Evolutionary conservation across 2,329 filamentous ascomycete species (phyloP).

Genomic region (Penicillium concentricum): DNA sequence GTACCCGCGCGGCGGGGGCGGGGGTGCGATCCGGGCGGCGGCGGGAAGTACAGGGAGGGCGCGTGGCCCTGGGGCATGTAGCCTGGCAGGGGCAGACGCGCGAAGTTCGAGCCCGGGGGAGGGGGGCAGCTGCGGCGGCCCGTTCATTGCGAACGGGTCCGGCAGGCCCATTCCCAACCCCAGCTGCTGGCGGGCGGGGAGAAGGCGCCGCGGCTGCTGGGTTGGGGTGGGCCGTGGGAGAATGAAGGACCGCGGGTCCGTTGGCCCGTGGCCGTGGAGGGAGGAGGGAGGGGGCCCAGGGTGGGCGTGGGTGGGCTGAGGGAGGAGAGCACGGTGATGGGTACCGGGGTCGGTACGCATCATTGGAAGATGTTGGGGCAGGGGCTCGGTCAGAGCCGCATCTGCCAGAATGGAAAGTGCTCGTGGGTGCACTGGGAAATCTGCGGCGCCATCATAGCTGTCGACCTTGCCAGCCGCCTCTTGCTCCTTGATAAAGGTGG

Average conservation of each 20-base stretch:
- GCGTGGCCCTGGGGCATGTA: slow-evolving; percentile 20
- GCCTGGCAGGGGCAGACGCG: slow-evolving; percentile 31
- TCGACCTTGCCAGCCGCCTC: background rate
- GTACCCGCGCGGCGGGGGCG: slow-evolving; percentile 14
- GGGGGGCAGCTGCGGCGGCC: slow-evolving; percentile 43
- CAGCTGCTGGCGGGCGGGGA: slow-evolving; percentile 37
- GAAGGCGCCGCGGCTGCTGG: slow-evolving; percentile 37
- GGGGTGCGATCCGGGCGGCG: slow-evolving; percentile 12
- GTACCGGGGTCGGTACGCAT: slow-evolving; percentile 43
- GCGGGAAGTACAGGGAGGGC: slow-evolving; percentile 16
- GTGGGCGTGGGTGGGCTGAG: slow-evolving; percentile 23
- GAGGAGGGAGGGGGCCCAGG: slow-evolving; percentile 22
- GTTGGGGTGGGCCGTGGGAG: slow-evolving; percentile 24
- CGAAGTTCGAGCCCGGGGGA: slow-evolving; percentile 40
- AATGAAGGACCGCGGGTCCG: slow-evolving; percentile 34
- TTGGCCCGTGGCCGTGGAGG: slow-evolving; percentile 18
- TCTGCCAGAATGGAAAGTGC: slow-evolving; percentile 40
- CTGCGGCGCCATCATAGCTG: slow-evolving; percentile 10
- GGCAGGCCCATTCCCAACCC: slow-evolving; percentile 34
- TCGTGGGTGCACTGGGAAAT: slow-evolving; percentile 15
- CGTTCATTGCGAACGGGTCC: slow-evolving; percentile 38
- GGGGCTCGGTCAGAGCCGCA: slow-evolving; percentile 21
- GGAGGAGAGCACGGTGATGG: slow-evolving; percentile 32
- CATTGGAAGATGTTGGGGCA: slow-evolving; percentile 42
- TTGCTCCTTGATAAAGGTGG: slow-evolving; percentile 20